Percentiles rank a stretch among this genome's conserved stretches.
phyloP scores from a whole-genome alignment of 202 grass and related monocot genomes.

The Zoysia matrella region DNA sequence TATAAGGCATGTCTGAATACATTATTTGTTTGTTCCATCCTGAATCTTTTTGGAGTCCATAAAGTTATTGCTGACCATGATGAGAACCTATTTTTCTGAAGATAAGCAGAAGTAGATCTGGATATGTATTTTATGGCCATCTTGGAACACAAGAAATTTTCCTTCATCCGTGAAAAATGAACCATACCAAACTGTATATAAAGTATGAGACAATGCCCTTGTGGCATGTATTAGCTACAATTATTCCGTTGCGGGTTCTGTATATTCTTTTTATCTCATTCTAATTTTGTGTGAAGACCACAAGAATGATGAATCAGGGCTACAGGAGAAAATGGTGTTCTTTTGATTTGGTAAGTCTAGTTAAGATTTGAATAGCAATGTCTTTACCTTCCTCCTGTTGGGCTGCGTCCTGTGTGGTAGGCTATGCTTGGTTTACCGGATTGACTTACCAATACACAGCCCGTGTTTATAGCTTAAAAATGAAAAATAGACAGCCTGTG shows the following conservation, averaged over 20 bases:
- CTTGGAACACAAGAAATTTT: background rate
- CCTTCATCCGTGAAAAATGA: background rate
- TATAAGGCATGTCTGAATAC: constrained; percentile 18
- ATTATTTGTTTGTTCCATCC: constrained; percentile 14
- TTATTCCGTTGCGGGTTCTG: background rate
- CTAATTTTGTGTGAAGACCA: no score
- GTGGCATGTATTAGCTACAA: background rate
- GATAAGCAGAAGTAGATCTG: background rate
- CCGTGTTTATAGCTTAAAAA: no score
- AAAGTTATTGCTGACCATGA: background rate
- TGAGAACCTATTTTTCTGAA: constrained; percentile 17
- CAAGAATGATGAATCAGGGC: no score
- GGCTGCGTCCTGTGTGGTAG: no score
- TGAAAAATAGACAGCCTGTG: no score
- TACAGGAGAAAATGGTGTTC: no score
- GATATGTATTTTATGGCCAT: constrained; percentile 12
- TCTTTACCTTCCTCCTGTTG: no score
- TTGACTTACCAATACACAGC: no score
- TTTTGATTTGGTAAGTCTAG: no score
- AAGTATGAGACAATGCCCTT: background rate
- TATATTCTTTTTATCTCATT: no score
- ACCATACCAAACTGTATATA: background rate
- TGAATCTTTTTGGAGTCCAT: background rate
- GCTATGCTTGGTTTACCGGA: no score
- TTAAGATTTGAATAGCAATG: no score